Evolutionary conservation across 2,329 filamentous ascomycete genomes (phyloP).

Genomic region (Massarina eburnea): DNA sequence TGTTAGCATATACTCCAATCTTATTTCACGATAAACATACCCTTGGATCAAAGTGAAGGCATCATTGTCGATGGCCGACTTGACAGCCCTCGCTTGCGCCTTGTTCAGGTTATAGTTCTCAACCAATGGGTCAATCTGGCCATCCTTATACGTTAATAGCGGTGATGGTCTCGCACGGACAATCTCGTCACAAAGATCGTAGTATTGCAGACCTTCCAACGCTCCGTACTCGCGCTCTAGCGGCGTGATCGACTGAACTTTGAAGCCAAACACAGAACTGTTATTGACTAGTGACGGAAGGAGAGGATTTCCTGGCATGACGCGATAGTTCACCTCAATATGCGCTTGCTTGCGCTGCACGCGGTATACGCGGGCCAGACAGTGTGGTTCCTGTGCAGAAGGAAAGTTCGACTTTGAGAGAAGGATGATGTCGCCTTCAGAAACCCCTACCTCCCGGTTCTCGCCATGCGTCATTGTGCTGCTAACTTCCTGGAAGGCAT

Average conservation of each 20-base stretch:
- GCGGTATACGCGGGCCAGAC: constrained; percentile 80
- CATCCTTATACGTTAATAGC: constrained; percentile 76
- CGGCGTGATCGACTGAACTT: constrained; percentile 90
- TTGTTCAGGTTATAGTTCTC: constrained; percentile 81
- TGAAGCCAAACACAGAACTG: constrained; percentile 70
- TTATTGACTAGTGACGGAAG: constrained; percentile 69
- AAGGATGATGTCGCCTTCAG: constrained; percentile 86
- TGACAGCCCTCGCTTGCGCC: constrained; percentile 87
- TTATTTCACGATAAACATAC: constrained; percentile 42
- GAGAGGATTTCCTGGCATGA: constrained; percentile 67
- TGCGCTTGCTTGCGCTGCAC: constrained; percentile 78
- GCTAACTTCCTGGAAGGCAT: constrained; percentile 89
- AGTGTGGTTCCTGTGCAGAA: constrained; percentile 71
- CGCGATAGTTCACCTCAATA: constrained; percentile 82
- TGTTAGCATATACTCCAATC: constrained; percentile 16
- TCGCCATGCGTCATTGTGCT: constrained; percentile 73
- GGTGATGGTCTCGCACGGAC: constrained; percentile 86
- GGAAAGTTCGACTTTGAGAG: constrained; percentile 75
- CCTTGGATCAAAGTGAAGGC: constrained; percentile 96
- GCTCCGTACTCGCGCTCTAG: constrained; percentile 95
- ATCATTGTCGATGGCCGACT: constrained; percentile 92
- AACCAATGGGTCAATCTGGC: constrained; percentile 68
- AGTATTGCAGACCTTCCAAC: constrained; percentile 87
- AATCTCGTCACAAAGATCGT: constrained; percentile 93
- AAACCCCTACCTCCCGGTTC: constrained; percentile 70